phyloP scores from a whole-genome alignment of 2,329 filamentous ascomycete genomes.

The Xylaria digitata region DNA sequence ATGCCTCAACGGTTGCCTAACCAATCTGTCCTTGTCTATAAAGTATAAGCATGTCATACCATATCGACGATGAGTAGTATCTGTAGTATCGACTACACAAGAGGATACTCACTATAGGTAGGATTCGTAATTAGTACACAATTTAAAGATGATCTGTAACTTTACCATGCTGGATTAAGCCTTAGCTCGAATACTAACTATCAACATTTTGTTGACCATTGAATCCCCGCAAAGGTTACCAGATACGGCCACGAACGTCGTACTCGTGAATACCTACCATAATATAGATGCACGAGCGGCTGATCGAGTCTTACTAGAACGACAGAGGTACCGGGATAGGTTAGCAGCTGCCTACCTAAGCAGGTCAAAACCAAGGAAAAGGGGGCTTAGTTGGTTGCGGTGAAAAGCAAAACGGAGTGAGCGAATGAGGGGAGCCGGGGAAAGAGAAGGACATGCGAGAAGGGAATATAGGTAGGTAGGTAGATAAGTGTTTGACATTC shows the following conservation, averaged over 20 bases:
- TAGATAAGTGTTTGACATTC: constrained; percentile 29
- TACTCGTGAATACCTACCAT: background rate
- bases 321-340: background rate
- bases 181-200: background rate
- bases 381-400: constrained; percentile 10
- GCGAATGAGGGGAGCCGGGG: background rate
- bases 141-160: background rate
- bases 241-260: constrained; percentile 6
- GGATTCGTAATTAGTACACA: background rate
- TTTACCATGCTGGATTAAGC: background rate
- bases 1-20: background rate
- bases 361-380: constrained; percentile 17
- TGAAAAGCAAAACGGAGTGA: constrained; percentile 11
- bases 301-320: constrained; percentile 18
- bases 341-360: constrained; percentile 28
- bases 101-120: background rate
- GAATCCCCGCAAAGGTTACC: background rate
- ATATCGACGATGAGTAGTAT: background rate
- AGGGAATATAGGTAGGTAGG: background rate
- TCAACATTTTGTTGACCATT: background rate
- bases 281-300: background rate
- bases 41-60: background rate
- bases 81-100: background rate
- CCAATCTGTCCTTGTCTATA: background rate
- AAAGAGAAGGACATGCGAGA: background rate